phyloP scores from a whole-genome alignment of 805 yeast genomes.

The Candida bentonensis region DNA sequence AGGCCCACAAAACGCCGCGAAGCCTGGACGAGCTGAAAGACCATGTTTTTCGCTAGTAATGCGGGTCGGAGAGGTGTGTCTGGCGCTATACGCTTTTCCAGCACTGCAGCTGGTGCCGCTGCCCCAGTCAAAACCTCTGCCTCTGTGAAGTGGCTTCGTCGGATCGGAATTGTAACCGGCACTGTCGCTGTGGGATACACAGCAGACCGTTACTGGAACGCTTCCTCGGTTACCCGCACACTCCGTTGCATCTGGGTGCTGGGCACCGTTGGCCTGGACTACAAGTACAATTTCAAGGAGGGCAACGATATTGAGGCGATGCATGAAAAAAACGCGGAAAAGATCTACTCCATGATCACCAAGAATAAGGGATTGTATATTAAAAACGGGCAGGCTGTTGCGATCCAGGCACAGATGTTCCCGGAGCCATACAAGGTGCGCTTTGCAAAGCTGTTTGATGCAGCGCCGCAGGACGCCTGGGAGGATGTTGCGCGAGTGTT shows the following conservation, averaged over 20 bases:
- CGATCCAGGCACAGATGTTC: slow-evolving; percentile 56
- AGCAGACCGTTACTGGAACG: not conserved
- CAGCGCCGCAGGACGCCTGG: slow-evolving; percentile 48
- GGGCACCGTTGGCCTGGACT: slow-evolving; percentile 37
- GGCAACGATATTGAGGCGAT: slow-evolving; percentile 34
- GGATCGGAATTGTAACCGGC: not conserved
- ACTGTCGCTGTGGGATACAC: not conserved
- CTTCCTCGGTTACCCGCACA: not conserved
- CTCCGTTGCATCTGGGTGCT: not conserved
- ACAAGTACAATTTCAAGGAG: slow-evolving; percentile 37
- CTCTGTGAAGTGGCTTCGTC: not conserved
- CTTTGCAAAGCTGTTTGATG: slow-evolving; percentile 47
- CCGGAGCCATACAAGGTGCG: slow-evolving; percentile 50
- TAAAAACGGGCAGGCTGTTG: slow-evolving; percentile 67
- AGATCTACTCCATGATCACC: slow-evolving; percentile 31
- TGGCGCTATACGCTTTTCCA: no score
- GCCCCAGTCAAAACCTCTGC: no score
- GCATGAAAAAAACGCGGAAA: slow-evolving; percentile 45
- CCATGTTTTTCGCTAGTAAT: no score
- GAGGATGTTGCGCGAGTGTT: slow-evolving; percentile 20
- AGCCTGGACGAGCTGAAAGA: no score
- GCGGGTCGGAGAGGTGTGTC: no score
- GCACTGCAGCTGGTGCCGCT: no score
- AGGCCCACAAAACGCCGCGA: no score
- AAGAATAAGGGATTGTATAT: slow-evolving; percentile 50